Evolutionary conservation across 2,329 filamentous ascomycete species (phyloP), one percentile per base, ranked within the genome.

Genomic region (Tothia fuscella): DNA sequence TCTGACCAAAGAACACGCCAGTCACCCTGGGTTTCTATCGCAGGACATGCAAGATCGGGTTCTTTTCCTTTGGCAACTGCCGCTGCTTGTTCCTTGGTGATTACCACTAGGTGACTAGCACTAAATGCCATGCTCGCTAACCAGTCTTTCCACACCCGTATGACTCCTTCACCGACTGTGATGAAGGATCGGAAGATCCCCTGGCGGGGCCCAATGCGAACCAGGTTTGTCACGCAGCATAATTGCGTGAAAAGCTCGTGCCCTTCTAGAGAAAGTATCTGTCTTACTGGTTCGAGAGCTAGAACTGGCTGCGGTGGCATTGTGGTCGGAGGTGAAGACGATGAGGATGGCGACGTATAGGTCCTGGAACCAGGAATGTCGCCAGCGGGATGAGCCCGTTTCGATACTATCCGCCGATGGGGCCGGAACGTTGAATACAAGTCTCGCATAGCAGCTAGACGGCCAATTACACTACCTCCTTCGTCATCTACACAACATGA

Each of bases 191-290:
- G 62, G 48, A 85, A 79, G 1, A 82, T 56, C 3, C 76, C 78
- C 17, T 66, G 68, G 21, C 67, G 68, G 1, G 76, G 71, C 1
- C 77, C 74, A 22, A 76, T 64, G 54, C 79, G 79, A 46, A 85
- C 78, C 28, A 93, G 59, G 52, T 78, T 83, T 6, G 74, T 74
- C 19, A 75, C 66, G 4, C 76, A 72, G 54, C 80, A 81, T 9
- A 91, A 68, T 59, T 91, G 83, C 1, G 79, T 77, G 55, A 89
- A 88, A 14, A 77, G 62, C 58, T 87, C 82, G 47, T 76, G 71
- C 2, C 71, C 71, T 48, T 88, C 83, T 2, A 91, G 64, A 34
- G 67, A 66, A 31, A 89, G 56, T 6, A 71, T 72, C 45, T 82
- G 72, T 12, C 64, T 70, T 2, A 80, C 72, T 6, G 65, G 57